Evolutionary conservation across 805 yeast genomes (phyloP), one percentile per base, ranked within the genome.

Genomic region (Zygotorulaspora chibaensis): DNA sequence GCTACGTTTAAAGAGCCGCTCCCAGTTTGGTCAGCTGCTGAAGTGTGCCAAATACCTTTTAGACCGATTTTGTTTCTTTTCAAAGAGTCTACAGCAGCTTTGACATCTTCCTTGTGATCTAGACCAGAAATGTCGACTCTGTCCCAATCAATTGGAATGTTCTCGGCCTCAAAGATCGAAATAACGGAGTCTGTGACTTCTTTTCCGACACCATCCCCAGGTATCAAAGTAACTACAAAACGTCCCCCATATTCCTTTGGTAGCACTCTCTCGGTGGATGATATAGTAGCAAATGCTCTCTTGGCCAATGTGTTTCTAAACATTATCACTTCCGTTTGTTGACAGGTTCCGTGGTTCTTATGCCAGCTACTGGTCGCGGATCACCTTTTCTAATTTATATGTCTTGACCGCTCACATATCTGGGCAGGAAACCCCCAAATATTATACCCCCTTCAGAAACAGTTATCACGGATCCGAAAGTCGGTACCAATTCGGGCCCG

Each of bases 131-230:
- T 83, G 57, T 85, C 85, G 52, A 85, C 80, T 43, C 79, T 77
- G 69, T 93, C 98, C 85, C 93, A 93, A 59, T 89, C 96, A 56
- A 91, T 83, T 57, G 99, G 99, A 36, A 93, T 84, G 56, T 80
- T 81, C 71, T 86, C 89, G 52, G 87, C 80, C 65, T 82, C 78
- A 77, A 91, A 91, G 66, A 91, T 86, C 57, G 87, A 80, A 69
- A 85, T 83, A 50, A 91, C 99, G 20, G 97, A 85, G 68, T 86
- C 91, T 48, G 98, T 84, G 66, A 90, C 87, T 74, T 90, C 96
- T 65, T 83, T 84, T 70, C 99, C 99, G 57, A 90, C 85, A 79
- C 98, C 98, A 67, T 91, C 99, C 72, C 99, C 96, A 48, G 98
- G 98, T 59, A 91, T 84, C 67, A 91, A 77, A 41, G 99, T 91